Evolutionary conservation across 495 filamentous ascomycete genomes (phyloP).

Genomic region (Hypoxylon trugodes): DNA sequence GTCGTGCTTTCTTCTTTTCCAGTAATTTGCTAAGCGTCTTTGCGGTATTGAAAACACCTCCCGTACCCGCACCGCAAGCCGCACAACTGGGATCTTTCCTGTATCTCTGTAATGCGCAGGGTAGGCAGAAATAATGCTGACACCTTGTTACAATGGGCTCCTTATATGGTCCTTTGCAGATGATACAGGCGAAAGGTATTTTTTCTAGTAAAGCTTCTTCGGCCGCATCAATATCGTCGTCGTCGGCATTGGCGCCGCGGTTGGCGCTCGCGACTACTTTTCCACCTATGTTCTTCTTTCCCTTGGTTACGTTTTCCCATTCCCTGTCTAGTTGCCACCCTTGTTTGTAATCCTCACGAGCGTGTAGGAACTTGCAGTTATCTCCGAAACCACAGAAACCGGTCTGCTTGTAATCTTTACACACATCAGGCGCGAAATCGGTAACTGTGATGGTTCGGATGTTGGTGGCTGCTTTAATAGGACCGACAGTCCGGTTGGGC

Average conservation of each 20-base stretch:
- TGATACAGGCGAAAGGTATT: conserved; percentile 95
- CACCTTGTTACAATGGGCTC: conserved; percentile 88
- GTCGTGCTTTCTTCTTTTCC: conserved; percentile 81
- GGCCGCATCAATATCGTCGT: conserved; percentile 68
- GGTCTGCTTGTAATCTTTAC: conserved; percentile 94
- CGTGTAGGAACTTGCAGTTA: conserved; percentile 88
- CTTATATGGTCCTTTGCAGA: conserved; percentile 84
- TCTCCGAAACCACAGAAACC: conserved; percentile 86
- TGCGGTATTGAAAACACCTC: conserved; percentile 88
- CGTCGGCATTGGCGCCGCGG: conserved; percentile 50
- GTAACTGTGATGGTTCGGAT: conserved; percentile 89
- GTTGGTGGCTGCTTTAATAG: conserved; percentile 88
- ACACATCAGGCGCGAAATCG: conserved; percentile 93
- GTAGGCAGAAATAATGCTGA: conserved; percentile 94
- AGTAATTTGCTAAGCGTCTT: conserved; percentile 83
- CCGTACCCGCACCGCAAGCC: conserved; percentile 82
- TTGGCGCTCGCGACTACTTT: conserved; percentile 70
- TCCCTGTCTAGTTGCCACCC: conserved; percentile 96
- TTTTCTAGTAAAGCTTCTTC: conserved; percentile 82
- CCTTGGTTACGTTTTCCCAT: conserved; percentile 86
- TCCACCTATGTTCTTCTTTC: conserved; percentile 71
- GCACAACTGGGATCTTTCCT: conserved; percentile 81
- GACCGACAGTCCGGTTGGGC: conserved; percentile 75
- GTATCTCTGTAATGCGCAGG: conserved; percentile 85
- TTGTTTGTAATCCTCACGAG: conserved; percentile 86